Base-by-base conservation (phyloP, 768 basidiomycete species). In the Piloderma croceum region DNA sequence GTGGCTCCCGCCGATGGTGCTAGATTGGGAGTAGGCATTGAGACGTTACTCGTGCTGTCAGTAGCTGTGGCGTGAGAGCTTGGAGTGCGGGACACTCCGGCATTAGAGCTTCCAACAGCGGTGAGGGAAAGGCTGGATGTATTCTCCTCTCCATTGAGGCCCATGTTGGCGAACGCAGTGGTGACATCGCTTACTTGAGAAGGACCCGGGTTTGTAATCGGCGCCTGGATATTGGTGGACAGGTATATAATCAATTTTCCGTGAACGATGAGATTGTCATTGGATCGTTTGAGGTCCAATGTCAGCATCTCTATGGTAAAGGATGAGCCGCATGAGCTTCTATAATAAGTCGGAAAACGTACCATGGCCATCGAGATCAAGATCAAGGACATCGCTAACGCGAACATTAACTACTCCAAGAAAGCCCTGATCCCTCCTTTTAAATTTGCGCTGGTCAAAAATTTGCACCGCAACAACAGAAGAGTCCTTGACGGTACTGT, bases 381-480 rank as follows among this genome's bases (percentile, higher is more conserved):
- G 72, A 63, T 98, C 96, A 32, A 97, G 68, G 18, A 85, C 84
- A 63, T 92, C 88, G 58, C 82, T 78, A 45, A 98, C 90, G 50
- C 84, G 77, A 49, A 98, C 76, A 59, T 99, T 99, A 52, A 98
- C 93, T 11, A 98, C 94, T 24, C 96, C 96, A 39, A 99, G 70
- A 64, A 99, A 99, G 2, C 96, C 96, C 60, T 98, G 96, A 60
- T 99, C 96, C 54, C 85, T 82, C 64, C 88, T 77, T 74, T 99
- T 99, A 71, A 98, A 98, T 67, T 99, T 99, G 62, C 91, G 83
- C 64, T 98, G 94, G 66, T 99, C 96, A 52, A 98, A 98, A 53
- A 98, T 96, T 66, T 99, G 96, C 1, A 98, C 93, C 4, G 91
- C 90, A 43, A 99, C 79, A 35, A 98, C 89, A 13, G 93, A 97